Conservation (phyloP, 1,284 basidiomycete genomes). For the Vanrija humicola region DNA sequence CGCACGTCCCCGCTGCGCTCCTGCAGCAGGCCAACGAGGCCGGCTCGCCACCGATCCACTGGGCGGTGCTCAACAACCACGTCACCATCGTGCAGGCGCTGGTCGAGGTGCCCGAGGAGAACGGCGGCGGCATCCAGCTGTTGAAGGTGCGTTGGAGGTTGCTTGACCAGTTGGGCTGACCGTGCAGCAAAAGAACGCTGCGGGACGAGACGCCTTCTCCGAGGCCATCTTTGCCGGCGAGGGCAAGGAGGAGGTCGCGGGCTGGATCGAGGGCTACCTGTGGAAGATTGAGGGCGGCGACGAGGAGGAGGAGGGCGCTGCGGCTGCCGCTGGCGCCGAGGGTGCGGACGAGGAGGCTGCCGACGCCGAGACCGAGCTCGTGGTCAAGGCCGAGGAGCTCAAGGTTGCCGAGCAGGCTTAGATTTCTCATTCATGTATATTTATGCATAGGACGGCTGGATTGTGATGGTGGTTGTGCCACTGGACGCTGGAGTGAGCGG, state of each 20-base stretch:
- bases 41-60: constrained; percentile 76
- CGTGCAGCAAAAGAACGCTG: constrained; percentile 39
- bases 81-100: constrained; percentile 63
- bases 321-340: not conserved
- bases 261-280: constrained; percentile 49
- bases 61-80: constrained; percentile 80
- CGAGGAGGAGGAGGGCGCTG: constrained; percentile 21
- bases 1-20: constrained; percentile 58
- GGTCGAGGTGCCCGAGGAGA: constrained; percentile 51
- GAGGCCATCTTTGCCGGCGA: constrained; percentile 47
- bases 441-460: no score
- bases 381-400: constrained; percentile 13
- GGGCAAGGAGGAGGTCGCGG: constrained; percentile 49
- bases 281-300: constrained; percentile 36
- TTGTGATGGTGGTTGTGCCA: constrained; percentile 7
- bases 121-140: constrained; percentile 43
- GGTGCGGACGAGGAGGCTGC: constrained; percentile 8
- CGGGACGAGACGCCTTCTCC: constrained; percentile 44
- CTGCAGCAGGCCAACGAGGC: constrained; percentile 62
- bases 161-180: not conserved
- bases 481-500: no score
- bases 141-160: constrained; percentile 36
- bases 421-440: no score
- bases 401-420: constrained; percentile 3
- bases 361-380: constrained; percentile 6